A percentile compares a stretch with the other conserved stretches of the same genome.
phyloP scores from a whole-genome alignment of 2,329 filamentous ascomycete species.

The Madurella fahalii region DNA sequence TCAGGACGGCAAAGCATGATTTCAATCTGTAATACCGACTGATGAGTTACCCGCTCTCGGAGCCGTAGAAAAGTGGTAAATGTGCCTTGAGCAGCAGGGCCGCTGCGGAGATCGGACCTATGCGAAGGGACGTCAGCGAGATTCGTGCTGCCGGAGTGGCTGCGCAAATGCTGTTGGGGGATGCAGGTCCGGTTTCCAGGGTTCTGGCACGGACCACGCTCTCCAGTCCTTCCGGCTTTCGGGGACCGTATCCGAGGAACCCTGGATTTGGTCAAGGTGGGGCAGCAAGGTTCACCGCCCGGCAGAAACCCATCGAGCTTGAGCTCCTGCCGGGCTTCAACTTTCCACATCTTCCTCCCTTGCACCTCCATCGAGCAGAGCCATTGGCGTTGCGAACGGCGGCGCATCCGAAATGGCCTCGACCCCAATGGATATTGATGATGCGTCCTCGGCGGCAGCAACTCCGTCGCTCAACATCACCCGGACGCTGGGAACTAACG shows the following conservation, averaged over 20 bases:
- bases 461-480: slow-evolving; percentile 47
- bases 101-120: slow-evolving; percentile 8
- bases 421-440: slow-evolving; percentile 56
- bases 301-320: slow-evolving; percentile 18
- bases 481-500: slow-evolving; percentile 41
- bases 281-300: slow-evolving; percentile 12
- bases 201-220: background rate
- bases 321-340: background rate
- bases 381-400: background rate
- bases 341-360: background rate
- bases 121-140: background rate
- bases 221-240: slow-evolving; percentile 11
- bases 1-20: too few relatives aligned
- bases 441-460: slow-evolving; percentile 38
- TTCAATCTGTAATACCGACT: background rate
- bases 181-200: slow-evolving; percentile 2
- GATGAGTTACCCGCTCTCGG: slow-evolving; percentile 3
- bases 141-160: background rate
- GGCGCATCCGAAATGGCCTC: slow-evolving; percentile 41
- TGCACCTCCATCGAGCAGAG: background rate
- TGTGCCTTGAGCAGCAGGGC: background rate
- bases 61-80: slow-evolving; percentile 2
- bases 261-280: too few relatives aligned
- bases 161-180: background rate
- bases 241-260: background rate